Conservation (phyloP, 768 basidiomycete genomes). For the Russula lepida region DNA sequence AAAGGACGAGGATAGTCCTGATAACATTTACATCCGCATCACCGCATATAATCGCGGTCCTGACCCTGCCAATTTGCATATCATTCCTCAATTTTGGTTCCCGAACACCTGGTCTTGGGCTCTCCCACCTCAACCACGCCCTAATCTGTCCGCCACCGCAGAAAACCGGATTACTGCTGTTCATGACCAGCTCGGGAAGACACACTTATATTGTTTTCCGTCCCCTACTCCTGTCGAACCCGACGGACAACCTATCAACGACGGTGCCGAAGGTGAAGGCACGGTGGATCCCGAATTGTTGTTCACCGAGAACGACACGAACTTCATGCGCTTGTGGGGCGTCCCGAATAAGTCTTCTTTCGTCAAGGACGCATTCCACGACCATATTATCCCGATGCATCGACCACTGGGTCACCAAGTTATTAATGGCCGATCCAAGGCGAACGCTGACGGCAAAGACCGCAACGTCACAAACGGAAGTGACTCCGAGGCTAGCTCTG, state of each 20-base stretch:
- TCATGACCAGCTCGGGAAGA: constrained; percentile 68
- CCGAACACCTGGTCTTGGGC: constrained; percentile 99
- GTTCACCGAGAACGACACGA: constrained; percentile 98
- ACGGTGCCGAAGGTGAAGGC: constrained; percentile 52
- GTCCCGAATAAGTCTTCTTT: constrained; percentile 75
- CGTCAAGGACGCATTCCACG: constrained; percentile 97
- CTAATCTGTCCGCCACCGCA: constrained; percentile 46
- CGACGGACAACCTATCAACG: constrained; percentile 41
- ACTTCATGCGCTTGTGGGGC: constrained; percentile 84
- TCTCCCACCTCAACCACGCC: constrained; percentile 54
- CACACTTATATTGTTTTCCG: constrained; percentile 80
- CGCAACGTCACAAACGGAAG: constrained; percentile 11
- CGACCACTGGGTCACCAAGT: constrained; percentile 41
- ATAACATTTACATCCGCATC: constrained; percentile 86
- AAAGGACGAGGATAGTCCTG: constrained; percentile 88
- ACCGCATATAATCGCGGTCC: constrained; percentile 96
- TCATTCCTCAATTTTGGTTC: constrained; percentile 95
- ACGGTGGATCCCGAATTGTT: constrained; percentile 75
- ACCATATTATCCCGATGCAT: constrained; percentile 87
- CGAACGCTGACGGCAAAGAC: constrained; percentile 6
- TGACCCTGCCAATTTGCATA: constrained; percentile 86
- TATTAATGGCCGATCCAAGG: constrained; percentile 15
- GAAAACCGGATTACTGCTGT: constrained; percentile 59
- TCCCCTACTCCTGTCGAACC: constrained; percentile 86
- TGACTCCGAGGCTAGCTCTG: constrained; percentile 29